A percentile compares a stretch with the other conserved stretches of the same genome.
These are phyloP conservation scores for Lactarius akahatsu DNA, from an alignment of 768 basidiomycete species.

Conservation along the genomic window DNA sequence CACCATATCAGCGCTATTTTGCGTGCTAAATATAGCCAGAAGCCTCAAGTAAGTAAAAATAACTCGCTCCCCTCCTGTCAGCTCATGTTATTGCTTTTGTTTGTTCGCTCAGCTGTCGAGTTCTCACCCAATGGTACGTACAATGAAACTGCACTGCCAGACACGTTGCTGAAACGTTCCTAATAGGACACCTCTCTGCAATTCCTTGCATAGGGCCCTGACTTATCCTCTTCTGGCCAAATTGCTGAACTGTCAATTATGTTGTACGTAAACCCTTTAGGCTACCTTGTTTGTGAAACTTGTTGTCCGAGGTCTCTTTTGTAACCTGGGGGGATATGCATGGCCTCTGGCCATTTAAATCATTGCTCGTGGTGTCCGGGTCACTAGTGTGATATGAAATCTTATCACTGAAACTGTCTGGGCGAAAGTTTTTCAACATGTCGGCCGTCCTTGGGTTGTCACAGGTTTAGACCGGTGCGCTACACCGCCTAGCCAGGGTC, in stretches of 20 bases:
- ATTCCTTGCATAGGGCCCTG: conserved; percentile 34
- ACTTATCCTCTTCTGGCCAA: background rate
- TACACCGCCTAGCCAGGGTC: too few species aligned
- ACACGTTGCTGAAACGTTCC: background rate
- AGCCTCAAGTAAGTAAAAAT: conserved; percentile 46
- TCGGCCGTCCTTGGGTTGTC: background rate
- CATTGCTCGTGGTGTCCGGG: background rate
- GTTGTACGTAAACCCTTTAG: background rate
- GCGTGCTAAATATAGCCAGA: conserved; percentile 63
- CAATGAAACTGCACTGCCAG: background rate
- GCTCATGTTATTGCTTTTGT: background rate
- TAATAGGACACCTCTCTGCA: conserved; percentile 36
- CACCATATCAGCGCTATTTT: conserved; percentile 48
- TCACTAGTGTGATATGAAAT: background rate
- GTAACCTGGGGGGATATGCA: background rate
- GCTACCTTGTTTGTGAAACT: background rate
- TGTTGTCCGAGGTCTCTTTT: background rate
- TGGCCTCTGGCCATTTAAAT: background rate
- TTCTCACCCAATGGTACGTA: conserved; percentile 65
- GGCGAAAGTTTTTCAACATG: background rate
- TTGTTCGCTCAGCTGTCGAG: conserved; percentile 49
- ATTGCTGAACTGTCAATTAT: background rate
- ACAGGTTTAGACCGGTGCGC: too few species aligned
- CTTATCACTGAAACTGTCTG: too few species aligned
- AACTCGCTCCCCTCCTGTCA: background rate